Evolutionary conservation across 305 asterid genomes (phyloP).

Genomic region (Euphrasia arctica): DNA sequence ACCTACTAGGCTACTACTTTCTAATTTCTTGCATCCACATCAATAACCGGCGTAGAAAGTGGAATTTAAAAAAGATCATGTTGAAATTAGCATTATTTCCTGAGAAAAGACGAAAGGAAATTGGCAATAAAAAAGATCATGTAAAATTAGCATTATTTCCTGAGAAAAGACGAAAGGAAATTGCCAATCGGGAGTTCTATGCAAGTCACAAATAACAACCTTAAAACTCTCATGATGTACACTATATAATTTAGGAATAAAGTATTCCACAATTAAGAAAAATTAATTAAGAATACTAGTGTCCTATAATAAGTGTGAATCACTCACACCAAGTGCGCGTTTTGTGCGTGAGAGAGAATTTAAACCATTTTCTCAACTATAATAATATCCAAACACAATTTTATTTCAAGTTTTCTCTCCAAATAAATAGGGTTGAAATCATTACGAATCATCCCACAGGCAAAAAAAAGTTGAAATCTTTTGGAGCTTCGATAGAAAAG

Average conservation of each 20-base stretch:
- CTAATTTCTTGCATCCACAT: no score
- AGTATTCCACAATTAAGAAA: not conserved
- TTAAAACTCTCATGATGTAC: not conserved
- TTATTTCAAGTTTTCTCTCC: not conserved
- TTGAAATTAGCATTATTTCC: no score
- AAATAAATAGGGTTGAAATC: not conserved
- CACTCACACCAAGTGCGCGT: not conserved
- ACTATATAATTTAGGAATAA: no score
- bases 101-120: no score
- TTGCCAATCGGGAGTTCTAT: not conserved
- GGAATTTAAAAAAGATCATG: no score
- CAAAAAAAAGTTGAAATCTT: not conserved
- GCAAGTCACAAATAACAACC: constrained; percentile 6
- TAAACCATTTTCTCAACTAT: not conserved
- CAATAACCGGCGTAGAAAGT: no score
- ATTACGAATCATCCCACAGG: not conserved
- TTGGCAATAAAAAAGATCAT: no score
- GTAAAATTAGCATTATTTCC: not conserved
- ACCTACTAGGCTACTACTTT: no score
- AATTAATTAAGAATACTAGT: not conserved
- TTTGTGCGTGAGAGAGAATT: not conserved
- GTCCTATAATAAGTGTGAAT: not conserved
- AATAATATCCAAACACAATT: no score
- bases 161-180: not conserved
- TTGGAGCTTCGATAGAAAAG: not conserved